A percentile compares a stretch with the other conserved stretches of the same genome.
phyloP scores from a whole-genome alignment of 2,329 filamentous ascomycete species.

The Raffaelea deltoideospora region DNA sequence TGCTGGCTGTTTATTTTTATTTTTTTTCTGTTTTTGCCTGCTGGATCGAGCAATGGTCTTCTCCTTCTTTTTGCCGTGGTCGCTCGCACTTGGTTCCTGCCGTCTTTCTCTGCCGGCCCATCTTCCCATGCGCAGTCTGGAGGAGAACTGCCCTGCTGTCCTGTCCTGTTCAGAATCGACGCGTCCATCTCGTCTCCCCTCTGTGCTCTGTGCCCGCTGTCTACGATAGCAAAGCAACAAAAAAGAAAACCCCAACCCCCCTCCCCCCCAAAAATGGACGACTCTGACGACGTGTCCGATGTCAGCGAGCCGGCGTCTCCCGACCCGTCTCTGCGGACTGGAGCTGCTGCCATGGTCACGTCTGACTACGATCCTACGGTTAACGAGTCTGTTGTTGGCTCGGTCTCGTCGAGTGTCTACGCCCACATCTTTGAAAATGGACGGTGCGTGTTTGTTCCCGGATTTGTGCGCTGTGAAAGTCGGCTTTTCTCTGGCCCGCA shows the following conservation, averaged over 20 bases:
- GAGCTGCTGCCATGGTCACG: constrained; percentile 13
- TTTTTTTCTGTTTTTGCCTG: no score
- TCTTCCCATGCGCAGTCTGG: no score
- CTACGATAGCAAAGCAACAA: no score
- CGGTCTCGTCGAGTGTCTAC: constrained; percentile 24
- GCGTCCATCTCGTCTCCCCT: no score
- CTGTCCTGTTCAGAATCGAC: no score
- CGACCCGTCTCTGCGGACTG: constrained; percentile 5
- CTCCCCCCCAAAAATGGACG: constrained; percentile 1
- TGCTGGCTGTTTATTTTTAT: no score
- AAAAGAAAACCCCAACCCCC: neutral
- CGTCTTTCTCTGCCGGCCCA: no score
- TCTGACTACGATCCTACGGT: constrained; percentile 25
- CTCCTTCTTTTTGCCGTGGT: no score
- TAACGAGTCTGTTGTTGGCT: constrained; percentile 19
- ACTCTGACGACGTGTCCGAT: constrained; percentile 5
- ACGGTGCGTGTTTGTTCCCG: constrained; percentile 16
- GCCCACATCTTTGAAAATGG: constrained; percentile 22
- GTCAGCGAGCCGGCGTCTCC: constrained; percentile 10
- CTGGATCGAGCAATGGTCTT: no score
- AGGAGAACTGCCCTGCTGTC: no score
- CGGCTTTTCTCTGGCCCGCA: neutral
- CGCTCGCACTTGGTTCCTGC: no score
- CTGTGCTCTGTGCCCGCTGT: no score
- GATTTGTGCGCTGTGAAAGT: neutral